Evolutionary conservation across 768 basidiomycete species (phyloP).

Genomic region (Lyophyllum decastes): DNA sequence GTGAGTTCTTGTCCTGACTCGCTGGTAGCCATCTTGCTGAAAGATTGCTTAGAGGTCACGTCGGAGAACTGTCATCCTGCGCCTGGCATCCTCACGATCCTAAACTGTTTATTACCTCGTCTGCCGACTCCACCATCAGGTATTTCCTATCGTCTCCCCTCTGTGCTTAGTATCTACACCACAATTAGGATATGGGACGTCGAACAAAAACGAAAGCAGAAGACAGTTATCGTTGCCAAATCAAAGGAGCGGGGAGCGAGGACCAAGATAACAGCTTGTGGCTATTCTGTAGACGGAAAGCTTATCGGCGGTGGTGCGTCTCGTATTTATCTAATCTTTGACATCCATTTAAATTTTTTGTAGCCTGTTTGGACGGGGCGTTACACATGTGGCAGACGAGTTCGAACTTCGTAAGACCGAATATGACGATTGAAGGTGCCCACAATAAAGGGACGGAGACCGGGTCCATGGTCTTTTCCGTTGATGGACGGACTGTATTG

Average conservation of each 20-base stretch:
- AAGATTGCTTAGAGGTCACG: slow-evolving; percentile 73
- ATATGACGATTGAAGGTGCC: slow-evolving; percentile 82
- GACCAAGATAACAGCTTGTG: slow-evolving; percentile 87
- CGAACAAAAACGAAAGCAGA: slow-evolving; percentile 91
- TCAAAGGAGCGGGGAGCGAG: slow-evolving; percentile 93
- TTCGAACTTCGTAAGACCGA: slow-evolving; percentile 93
- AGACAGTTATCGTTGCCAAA: slow-evolving; percentile 94
- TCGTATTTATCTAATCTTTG: slow-evolving; percentile 6
- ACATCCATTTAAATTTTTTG: neutral
- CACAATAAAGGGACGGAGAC: slow-evolving; percentile 87
- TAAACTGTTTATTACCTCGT: slow-evolving; percentile 85
- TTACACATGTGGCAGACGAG: slow-evolving; percentile 91
- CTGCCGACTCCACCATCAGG: slow-evolving; percentile 96
- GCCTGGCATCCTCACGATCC: slow-evolving; percentile 91
- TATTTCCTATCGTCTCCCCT: slow-evolving; percentile 29
- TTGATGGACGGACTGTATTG: slow-evolving; percentile 83
- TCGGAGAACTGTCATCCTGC: slow-evolving; percentile 87
- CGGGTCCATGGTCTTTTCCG: slow-evolving; percentile 84
- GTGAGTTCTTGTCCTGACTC: slow-evolving; percentile 47
- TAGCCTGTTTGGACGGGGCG: slow-evolving; percentile 90
- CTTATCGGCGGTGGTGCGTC: slow-evolving; percentile 82
- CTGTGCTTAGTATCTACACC: neutral
- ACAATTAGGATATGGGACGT: slow-evolving; percentile 86
- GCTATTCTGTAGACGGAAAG: slow-evolving; percentile 88
- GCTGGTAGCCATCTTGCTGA: neutral